Evolutionary conservation across 208 protist species (phyloP), one percentile per base, ranked within the genome.

Genomic region (Trypanosoma platydactyli): DNA sequence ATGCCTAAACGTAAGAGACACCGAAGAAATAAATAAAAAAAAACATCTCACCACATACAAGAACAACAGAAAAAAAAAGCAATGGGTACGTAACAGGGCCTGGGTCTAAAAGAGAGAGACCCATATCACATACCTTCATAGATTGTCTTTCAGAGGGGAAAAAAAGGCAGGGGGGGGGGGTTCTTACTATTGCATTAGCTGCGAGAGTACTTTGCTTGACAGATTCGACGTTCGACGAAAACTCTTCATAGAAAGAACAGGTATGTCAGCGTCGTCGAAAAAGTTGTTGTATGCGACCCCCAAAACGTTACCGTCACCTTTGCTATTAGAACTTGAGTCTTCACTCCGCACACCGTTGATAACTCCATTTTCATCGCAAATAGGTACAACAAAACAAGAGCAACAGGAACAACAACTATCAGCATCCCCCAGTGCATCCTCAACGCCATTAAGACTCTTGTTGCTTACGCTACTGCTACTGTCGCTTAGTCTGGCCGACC

Each of bases 191-290:
- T 22, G 16, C 12, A 16, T 42, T 11, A 46, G 22, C n/a, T 53
- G 20, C 40, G 22, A 4, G n/a, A 20, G 22, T 50, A 15, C 22
- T 18, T 59, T 69, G 4, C 42, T 33, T 12, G 33, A 29, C 3
- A 59, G 62, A 44, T 22, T 41, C 5, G 67, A 52, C 3, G 55
- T 13, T 11, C 58, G 45, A 15, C 71, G 69, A 35, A 89, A 83
- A 55, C 64, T 79, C 42, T 78, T 65, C 51, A 84, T 77, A 18
- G 79, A 89, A 52, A 89, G 48, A 35, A 68, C 48, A 35, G 77
- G 70, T 44, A 83, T 81, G 24, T 85, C 83, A 3, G 77, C 73
- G 42, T 76, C 73, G 25, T 64, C 41, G 29, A 65, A 65, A 40
- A 66, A 73, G 27, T 73, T 73, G 20, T 73, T 66, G 52, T 73